phyloP scores from a whole-genome alignment of 192 early-diverging fungal species.

The Rhizoclosmatium globosum region DNA sequence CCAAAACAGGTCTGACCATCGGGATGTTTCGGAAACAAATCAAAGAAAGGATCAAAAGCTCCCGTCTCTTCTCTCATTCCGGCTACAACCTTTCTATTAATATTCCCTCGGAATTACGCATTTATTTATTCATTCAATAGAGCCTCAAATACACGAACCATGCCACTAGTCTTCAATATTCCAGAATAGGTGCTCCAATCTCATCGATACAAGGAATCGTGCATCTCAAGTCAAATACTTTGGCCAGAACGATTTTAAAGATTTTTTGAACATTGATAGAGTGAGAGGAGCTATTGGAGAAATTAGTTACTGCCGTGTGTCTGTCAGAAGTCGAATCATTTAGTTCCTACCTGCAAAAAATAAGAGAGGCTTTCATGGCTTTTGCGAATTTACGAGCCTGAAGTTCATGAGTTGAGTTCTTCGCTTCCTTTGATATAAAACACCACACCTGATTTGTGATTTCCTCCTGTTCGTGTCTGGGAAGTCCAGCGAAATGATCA shows the following conservation, averaged over 20 bases:
- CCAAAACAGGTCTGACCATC: neutral
- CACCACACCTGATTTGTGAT: slow-evolving; percentile 84
- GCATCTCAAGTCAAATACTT: slow-evolving; percentile 93
- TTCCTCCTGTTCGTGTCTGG: slow-evolving; percentile 90
- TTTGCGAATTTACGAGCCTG: slow-evolving; percentile 85
- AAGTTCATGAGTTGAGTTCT: neutral
- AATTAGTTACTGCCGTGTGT: too few species aligned
- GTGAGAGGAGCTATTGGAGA: slow-evolving; percentile 65
- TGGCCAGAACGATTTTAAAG: slow-evolving; percentile 94
- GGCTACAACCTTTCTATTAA: neutral
- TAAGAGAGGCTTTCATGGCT: slow-evolving; percentile 94
- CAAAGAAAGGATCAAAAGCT: neutral
- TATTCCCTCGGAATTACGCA: neutral
- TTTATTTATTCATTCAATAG: neutral
- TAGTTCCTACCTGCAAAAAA: slow-evolving; percentile 78
- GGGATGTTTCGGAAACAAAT: slow-evolving; percentile 16
- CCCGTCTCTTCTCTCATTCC: neutral
- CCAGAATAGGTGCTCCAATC: slow-evolving; percentile 89
- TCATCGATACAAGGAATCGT: slow-evolving; percentile 93
- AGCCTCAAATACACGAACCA: neutral
- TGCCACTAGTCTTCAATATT: slow-evolving; percentile 63
- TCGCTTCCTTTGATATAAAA: neutral
- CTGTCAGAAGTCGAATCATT: too few species aligned
- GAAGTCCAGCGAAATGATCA: slow-evolving; percentile 87
- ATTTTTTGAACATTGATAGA: slow-evolving; percentile 98